phyloP scores from a whole-genome alignment of 2,329 filamentous ascomycete species.

The Penicillium paneum region DNA sequence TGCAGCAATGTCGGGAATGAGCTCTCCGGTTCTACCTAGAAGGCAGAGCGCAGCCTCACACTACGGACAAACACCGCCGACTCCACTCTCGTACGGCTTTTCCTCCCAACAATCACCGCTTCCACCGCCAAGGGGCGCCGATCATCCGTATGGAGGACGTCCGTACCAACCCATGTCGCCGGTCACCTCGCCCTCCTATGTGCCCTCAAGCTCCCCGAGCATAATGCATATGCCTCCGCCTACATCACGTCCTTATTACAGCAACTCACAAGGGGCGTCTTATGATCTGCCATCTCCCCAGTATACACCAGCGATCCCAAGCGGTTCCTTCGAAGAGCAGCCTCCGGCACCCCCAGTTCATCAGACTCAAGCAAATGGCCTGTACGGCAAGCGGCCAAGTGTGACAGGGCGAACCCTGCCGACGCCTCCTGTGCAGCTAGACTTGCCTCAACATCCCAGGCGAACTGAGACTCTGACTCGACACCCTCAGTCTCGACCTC shows the following conservation, averaged over 20 bases:
- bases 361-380: conserved; percentile 24
- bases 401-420: conserved; percentile 41
- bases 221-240: conserved; percentile 15
- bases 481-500: conserved; percentile 56
- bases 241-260: conserved; percentile 25
- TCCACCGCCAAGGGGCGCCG: conserved; percentile 39
- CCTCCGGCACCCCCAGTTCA: conserved; percentile 37
- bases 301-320: conserved; percentile 17
- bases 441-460: conserved; percentile 48
- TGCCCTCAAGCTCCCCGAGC: conserved; percentile 23
- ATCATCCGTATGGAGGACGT: conserved; percentile 39
- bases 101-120: conserved; percentile 36
- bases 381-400: conserved; percentile 28
- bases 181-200: conserved; percentile 21
- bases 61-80: conserved; percentile 30
- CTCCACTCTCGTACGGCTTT: conserved; percentile 33
- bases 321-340: conserved; percentile 27
- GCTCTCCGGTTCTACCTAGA: conserved; percentile 34
- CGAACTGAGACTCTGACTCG: conserved; percentile 53
- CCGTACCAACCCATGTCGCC: conserved; percentile 30
- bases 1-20: conserved; percentile 28
- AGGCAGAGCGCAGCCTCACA: conserved; percentile 28
- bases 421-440: conserved; percentile 52
- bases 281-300: conserved; percentile 26
- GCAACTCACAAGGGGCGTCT: conserved; percentile 21